Evolutionary conservation across 2,329 filamentous ascomycete species (phyloP).

Genomic region (Fusarium tanahbumbuense): DNA sequence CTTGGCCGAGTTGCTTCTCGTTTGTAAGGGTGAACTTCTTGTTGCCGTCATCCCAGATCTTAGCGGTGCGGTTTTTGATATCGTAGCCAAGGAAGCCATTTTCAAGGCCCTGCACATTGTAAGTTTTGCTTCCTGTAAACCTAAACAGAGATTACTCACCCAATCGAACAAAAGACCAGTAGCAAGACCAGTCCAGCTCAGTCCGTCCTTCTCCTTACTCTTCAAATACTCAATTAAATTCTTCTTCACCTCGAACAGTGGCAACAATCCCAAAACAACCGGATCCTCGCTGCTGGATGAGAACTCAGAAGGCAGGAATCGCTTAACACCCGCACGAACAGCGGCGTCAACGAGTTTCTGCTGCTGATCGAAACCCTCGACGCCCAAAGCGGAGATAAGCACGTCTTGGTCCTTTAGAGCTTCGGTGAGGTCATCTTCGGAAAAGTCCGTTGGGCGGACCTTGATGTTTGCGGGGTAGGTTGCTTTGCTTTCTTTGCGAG

Average conservation of each 20-base stretch:
- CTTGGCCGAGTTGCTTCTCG: not conserved
- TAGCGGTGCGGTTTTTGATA: not conserved
- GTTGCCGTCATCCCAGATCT: slow-evolving; percentile 5
- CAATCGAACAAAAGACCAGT: slow-evolving; percentile 9
- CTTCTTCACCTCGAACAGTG: not conserved
- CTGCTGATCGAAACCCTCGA: not conserved
- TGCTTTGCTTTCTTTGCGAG: slow-evolving; percentile 3
- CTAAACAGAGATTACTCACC: not conserved
- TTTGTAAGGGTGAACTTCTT: slow-evolving; percentile 4
- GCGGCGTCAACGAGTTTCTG: slow-evolving; percentile 3
- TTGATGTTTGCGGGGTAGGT: not conserved
- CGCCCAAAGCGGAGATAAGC: not conserved
- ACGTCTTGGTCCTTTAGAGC: not conserved
- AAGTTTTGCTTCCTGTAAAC: too few species aligned
- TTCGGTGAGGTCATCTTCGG: not conserved
- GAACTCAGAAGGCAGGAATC: not conserved
- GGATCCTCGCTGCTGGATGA: slow-evolving; percentile 1
- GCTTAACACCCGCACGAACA: not conserved
- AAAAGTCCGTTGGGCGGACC: slow-evolving; percentile 1
- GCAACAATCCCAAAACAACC: not conserved
- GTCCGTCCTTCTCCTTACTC: not conserved
- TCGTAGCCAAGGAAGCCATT: not conserved
- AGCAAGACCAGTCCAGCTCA: slow-evolving; percentile 6
- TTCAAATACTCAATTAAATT: slow-evolving; percentile 1
- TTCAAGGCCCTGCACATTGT: not conserved